Evolutionary conservation across 495 filamentous ascomycete genomes (phyloP), one percentile per base, ranked within the genome.

Genomic region (Daldinia loculata): DNA sequence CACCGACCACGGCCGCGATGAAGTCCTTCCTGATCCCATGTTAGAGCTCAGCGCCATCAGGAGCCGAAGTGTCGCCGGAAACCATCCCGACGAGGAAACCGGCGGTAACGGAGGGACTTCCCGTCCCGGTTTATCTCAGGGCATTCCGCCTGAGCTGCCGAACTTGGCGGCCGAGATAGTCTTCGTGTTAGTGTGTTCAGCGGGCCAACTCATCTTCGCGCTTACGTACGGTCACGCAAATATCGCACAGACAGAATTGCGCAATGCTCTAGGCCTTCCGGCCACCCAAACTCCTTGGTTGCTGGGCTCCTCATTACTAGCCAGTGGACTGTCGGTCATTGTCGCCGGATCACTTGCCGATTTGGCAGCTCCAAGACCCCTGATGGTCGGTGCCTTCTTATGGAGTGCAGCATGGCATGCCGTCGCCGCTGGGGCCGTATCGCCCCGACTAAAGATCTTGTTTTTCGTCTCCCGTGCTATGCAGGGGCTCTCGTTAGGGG

Each of bases 401-500:
- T 84, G 82, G 82, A 72, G 82, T 8, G 78, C 77, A 0, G 65
- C 77, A 1, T 86, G 83, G 83, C 83, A 84, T 30, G 61, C 77
- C 8, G 74, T 86, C 1, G 79, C 80, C 0, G 80, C 77, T 0
- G 81, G 79, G 45, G 78, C 81, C 0, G 15, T 84, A 0, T 64
- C 75, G 5, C 79, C 80, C 75, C 79, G 75, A 60, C 61, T 70
- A 19, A 76, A 80, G 14, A 78, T 85, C 1, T 76, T 88, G 29
- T 90, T 88, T 70, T 82, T 83, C 57, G 67, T 89, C 30, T 79
- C 81, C 2, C 83, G 89, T 8, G 87, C 83, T 0, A 74, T 90
- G 41, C 84, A 88, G 60, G 89, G 89, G 0, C 82, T 90, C 3
- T 87, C 88, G 0, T 83, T 84, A 2, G 86, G 88, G 0, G 79